Evolutionary conservation across 441 rosid genomes (phyloP).

Genomic region (Omphalea diandra): DNA sequence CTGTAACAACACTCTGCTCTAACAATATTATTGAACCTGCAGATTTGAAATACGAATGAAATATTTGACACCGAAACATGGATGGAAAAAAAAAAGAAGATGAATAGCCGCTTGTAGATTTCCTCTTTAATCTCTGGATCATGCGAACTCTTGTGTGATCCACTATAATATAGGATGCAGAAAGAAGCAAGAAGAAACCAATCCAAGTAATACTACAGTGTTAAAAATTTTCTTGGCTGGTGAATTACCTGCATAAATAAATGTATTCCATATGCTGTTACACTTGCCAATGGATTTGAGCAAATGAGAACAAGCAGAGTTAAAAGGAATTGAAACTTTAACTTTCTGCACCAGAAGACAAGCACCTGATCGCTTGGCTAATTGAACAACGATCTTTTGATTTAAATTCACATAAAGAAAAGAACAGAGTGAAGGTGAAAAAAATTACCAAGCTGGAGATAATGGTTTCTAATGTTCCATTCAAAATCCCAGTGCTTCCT

Average conservation of each 20-base stretch:
- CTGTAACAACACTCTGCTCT: slow-evolving; percentile 4
- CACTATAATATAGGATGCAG: slow-evolving; percentile 32
- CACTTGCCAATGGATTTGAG: neutral
- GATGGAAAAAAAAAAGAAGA: neutral
- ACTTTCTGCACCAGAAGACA: too few species aligned
- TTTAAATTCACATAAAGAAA: too few species aligned
- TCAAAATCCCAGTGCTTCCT: slow-evolving; percentile 82
- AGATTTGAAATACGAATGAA: slow-evolving; percentile 22
- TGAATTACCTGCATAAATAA: slow-evolving; percentile 45
- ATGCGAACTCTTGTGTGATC: neutral
- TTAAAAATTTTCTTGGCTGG: slow-evolving; percentile 25
- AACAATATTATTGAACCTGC: slow-evolving; percentile 19
- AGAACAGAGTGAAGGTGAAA: neutral
- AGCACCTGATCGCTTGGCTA: too few species aligned
- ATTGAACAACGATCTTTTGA: too few species aligned
- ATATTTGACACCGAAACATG: neutral
- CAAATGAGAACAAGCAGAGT: too few species aligned
- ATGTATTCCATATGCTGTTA: slow-evolving; percentile 4
- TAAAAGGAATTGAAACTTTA: neutral
- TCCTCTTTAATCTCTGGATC: slow-evolving; percentile 13
- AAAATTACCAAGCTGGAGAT: slow-evolving; percentile 58
- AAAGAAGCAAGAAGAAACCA: slow-evolving; percentile 31
- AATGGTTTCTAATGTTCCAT: slow-evolving; percentile 62
- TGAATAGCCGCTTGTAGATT: slow-evolving; percentile 5
- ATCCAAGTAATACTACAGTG: slow-evolving; percentile 28